These are phyloP conservation scores for Truncatella angustata DNA, from an alignment of 2,329 filamentous ascomycete species.

Conservation along the genomic window DNA sequence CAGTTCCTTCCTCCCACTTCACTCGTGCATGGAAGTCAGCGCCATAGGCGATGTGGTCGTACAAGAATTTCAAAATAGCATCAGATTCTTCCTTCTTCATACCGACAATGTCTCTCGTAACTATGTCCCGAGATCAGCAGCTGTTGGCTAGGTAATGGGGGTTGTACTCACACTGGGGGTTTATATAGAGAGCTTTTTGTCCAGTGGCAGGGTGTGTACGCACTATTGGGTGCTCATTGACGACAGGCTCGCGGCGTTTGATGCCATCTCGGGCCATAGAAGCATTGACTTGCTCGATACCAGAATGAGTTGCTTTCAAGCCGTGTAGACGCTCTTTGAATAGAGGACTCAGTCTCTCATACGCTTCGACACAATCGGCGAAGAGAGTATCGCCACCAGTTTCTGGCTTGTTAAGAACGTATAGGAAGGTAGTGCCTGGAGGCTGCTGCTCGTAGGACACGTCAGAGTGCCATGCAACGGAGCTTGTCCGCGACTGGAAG, in stretches of 20 bases:
- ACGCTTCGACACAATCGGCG: constrained; percentile 75
- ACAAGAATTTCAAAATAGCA: constrained; percentile 71
- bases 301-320: constrained; percentile 77
- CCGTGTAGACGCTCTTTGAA: constrained; percentile 82
- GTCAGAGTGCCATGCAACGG: constrained; percentile 86
- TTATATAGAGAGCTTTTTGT: constrained; percentile 81
- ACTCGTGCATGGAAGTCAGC: constrained; percentile 73
- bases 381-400: constrained; percentile 86
- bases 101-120: constrained; percentile 78
- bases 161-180: constrained; percentile 70
- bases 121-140: constrained; percentile 34
- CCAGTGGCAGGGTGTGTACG: constrained; percentile 80
- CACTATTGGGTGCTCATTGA: constrained; percentile 73
- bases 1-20: constrained; percentile 76
- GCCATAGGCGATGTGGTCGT: constrained; percentile 69
- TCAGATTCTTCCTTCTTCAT: constrained; percentile 88
- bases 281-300: constrained; percentile 73
- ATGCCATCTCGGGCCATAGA: constrained; percentile 67
- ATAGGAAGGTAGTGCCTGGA: constrained; percentile 86
- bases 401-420: constrained; percentile 77
- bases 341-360: constrained; percentile 73
- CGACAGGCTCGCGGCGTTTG: constrained; percentile 72
- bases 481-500: constrained; percentile 68
- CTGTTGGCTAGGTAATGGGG: not conserved
- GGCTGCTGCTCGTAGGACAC: constrained; percentile 87